Evolutionary conservation across 176 grass and related monocot species (phyloP).

Genomic region (Saccharum officinarum): DNA sequence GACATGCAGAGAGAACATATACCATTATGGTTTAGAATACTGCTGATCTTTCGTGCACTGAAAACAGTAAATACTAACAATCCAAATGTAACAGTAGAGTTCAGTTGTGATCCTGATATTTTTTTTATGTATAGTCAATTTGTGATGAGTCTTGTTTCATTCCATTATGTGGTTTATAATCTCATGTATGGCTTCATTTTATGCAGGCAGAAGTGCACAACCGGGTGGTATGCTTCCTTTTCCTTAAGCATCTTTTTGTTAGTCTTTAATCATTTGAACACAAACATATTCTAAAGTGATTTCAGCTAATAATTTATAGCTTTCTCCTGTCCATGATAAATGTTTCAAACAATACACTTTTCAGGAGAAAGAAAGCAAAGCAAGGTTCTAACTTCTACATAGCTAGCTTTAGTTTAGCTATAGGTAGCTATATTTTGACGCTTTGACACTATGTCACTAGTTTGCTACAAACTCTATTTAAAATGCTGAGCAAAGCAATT

Average conservation of each 20-base stretch:
- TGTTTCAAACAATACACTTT: constrained; percentile 1
- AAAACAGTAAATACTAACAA: constrained; percentile 15
- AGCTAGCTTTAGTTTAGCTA: background rate
- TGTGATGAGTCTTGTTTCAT: constrained; percentile 1
- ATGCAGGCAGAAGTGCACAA: constrained; percentile 83
- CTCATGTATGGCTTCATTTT: constrained; percentile 46
- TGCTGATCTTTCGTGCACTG: background rate
- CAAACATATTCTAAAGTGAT: constrained; percentile 10
- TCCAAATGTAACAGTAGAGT: background rate
- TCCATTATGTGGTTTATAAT: constrained; percentile 25
- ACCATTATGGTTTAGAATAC: constrained; percentile 11
- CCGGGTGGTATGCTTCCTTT: constrained; percentile 61
- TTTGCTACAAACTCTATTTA: background rate
- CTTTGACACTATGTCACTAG: background rate
- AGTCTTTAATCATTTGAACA: constrained; percentile 9
- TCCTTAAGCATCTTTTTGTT: constrained; percentile 28
- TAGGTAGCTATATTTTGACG: background rate
- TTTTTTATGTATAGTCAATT: constrained; percentile 23
- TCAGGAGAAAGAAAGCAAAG: background rate
- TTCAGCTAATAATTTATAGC: constrained; percentile 7
- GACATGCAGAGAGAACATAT: constrained; percentile 3
- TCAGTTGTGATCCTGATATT: constrained; percentile 1
- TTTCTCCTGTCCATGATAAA: background rate
- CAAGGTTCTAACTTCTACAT: background rate
- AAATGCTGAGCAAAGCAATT: background rate